Evolutionary conservation across 306 rosid genomes (phyloP).

Genomic region (Trichosanthes truncata): DNA sequence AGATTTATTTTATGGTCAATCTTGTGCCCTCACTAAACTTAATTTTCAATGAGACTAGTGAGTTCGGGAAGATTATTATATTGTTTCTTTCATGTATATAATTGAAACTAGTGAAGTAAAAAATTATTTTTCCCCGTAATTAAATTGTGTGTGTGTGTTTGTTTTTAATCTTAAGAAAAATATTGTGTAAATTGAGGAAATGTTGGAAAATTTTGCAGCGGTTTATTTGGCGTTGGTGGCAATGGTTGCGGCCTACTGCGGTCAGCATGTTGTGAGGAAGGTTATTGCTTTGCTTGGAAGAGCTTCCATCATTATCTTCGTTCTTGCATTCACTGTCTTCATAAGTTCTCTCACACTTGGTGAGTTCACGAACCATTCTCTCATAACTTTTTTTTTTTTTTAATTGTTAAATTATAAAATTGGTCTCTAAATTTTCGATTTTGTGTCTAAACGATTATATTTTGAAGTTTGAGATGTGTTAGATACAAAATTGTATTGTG

Average conservation of each 20-base stretch:
- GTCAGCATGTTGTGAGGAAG: conserved; percentile 70
- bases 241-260: conserved; percentile 57
- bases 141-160: not conserved
- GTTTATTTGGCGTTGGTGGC: conserved; percentile 60
- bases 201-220: conserved; percentile 30
- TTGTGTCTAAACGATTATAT: no score
- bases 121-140: no score
- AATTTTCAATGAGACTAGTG: not conserved
- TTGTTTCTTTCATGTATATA: no score
- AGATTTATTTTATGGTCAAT: no score
- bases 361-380: conserved; percentile 9
- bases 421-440: no score
- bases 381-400: no score
- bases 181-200: not conserved
- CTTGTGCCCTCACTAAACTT: no score
- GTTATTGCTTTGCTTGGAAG: conserved; percentile 55
- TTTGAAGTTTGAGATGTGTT: no score
- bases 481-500: no score
- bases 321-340: conserved; percentile 64
- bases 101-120: no score
- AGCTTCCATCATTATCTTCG: conserved; percentile 82
- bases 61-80: no score
- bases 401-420: not conserved
- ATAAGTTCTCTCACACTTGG: conserved; percentile 73
- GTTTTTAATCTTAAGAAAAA: no score